Evolutionary conservation across 306 rosid species (phyloP).

Genomic region (Myrica gale): DNA sequence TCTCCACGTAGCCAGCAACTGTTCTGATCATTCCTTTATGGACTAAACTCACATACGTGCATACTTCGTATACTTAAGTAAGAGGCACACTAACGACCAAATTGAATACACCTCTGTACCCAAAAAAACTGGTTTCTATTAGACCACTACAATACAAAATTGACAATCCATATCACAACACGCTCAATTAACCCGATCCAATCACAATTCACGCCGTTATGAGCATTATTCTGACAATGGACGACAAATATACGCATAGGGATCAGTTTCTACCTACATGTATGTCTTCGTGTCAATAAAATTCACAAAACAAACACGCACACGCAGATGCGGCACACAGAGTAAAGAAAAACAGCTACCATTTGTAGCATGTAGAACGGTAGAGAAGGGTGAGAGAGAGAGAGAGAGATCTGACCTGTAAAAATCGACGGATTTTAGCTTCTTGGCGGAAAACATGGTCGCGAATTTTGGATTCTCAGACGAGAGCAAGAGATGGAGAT

Average conservation of each 20-base stretch:
- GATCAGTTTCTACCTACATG: background rate
- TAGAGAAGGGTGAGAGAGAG: conserved; percentile 13
- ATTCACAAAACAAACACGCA: background rate
- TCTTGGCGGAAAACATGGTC: conserved; percentile 73
- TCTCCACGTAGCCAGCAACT: background rate
- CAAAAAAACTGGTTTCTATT: background rate
- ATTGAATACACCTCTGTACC: background rate
- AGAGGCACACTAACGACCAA: background rate
- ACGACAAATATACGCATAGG: too few species aligned
- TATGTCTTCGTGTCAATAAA: background rate
- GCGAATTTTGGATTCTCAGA: conserved; percentile 4
- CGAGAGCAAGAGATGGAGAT: conserved; percentile 11
- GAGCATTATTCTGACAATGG: too few species aligned
- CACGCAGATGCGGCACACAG: background rate
- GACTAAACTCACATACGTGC: background rate
- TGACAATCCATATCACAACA: background rate
- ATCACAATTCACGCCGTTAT: background rate
- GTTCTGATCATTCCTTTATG: background rate
- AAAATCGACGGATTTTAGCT: conserved; percentile 92
- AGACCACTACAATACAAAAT: background rate
- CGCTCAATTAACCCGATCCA: background rate
- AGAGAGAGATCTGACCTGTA: conserved; percentile 66
- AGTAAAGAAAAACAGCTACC: background rate
- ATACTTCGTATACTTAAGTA: background rate
- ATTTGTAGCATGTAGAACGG: background rate